Evolutionary conservation across 2,329 filamentous ascomycete genomes (phyloP).

Genomic region (Byssochlamys sp.): DNA sequence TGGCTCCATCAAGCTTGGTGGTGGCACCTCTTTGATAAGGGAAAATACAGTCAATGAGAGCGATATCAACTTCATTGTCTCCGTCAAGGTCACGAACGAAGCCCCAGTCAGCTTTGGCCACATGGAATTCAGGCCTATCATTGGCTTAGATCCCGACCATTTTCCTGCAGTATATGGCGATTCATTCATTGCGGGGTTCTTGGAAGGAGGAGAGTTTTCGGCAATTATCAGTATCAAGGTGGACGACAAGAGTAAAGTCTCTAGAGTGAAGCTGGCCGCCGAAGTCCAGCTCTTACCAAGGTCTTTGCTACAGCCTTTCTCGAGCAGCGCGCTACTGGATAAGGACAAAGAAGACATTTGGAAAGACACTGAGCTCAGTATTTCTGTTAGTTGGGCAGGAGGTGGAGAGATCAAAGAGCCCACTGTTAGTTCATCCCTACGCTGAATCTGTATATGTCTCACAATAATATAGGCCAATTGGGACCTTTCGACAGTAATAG

Average conservation of each 20-base stretch:
- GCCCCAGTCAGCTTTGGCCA: constrained; percentile 1
- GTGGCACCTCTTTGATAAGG: constrained; percentile 11
- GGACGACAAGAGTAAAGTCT: constrained; percentile 21
- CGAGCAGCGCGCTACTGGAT: constrained; percentile 8
- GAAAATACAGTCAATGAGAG: constrained; percentile 12
- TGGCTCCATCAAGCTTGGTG: constrained; percentile 23
- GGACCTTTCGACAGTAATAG: constrained; percentile 21
- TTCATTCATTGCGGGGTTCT: constrained; percentile 24
- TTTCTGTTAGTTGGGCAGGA: constrained; percentile 25
- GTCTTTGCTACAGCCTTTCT: constrained; percentile 1
- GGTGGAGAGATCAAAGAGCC: constrained; percentile 25
- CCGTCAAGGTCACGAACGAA: constrained; percentile 14
- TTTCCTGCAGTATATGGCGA: constrained; percentile 27
- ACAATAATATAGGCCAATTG: constrained; percentile 13
- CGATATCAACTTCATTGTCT: constrained; percentile 13
- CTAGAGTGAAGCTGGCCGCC: constrained; percentile 23
- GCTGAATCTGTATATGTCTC: background rate
- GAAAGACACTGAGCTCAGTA: constrained; percentile 21
- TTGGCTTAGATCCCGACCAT: constrained; percentile 10
- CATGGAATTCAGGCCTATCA: constrained; percentile 9
- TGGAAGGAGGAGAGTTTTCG: constrained; percentile 25
- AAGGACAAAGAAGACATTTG: constrained; percentile 6
- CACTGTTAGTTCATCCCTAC: constrained; percentile 1
- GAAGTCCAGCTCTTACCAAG: constrained; percentile 16
- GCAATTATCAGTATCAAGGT: constrained; percentile 24